Conservation (phyloP, 257 asterid species). For the Nicotiana noctiflora region DNA sequence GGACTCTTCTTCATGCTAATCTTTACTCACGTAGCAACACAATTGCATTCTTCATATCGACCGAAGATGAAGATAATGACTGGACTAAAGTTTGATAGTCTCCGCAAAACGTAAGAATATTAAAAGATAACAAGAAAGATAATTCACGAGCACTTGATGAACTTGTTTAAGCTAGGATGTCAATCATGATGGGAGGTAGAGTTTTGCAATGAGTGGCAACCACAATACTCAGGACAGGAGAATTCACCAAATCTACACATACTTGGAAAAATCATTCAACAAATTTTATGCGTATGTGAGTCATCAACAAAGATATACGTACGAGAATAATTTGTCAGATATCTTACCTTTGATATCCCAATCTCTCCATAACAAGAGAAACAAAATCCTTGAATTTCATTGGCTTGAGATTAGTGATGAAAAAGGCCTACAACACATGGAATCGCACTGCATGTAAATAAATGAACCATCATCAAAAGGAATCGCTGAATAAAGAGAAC, state of each 20-base stretch:
- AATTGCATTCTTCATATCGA: neutral
- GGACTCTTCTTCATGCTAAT: neutral
- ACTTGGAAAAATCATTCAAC: neutral
- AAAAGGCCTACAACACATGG: slow-evolving; percentile 51
- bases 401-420: slow-evolving; percentile 66
- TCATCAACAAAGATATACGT: neutral
- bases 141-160: neutral
- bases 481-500: slow-evolving; percentile 12
- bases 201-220: neutral
- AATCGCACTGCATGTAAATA: neutral
- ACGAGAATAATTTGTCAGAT: neutral
- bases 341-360: slow-evolving; percentile 64
- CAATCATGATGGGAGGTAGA: neutral
- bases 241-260: neutral
- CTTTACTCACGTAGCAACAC: neutral
- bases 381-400: slow-evolving; percentile 52
- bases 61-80: neutral
- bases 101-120: neutral
- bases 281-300: neutral
- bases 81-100: neutral
- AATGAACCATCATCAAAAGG: slow-evolving; percentile 1
- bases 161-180: neutral
- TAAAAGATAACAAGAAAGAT: neutral
- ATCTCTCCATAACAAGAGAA: slow-evolving; percentile 43
- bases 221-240: neutral